Evolutionary conservation across 2,329 filamentous ascomycete genomes (phyloP).

Genomic region (Diaporthe citriasiana): DNA sequence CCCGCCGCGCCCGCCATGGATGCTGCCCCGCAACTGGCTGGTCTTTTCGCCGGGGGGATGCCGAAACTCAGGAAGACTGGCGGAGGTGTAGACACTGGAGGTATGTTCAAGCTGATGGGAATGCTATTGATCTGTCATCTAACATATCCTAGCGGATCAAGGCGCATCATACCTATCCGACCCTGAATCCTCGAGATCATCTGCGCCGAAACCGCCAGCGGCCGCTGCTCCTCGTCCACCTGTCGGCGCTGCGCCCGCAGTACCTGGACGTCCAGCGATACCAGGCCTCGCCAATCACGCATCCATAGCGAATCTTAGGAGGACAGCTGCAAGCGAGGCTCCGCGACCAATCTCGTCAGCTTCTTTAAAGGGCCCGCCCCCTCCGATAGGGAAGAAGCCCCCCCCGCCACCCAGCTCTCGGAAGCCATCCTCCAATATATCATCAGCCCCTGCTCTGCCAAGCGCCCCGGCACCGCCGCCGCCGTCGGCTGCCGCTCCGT

Average conservation of each 20-base stretch:
- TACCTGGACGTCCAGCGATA: constrained; percentile 68
- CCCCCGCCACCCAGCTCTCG: constrained; percentile 73
- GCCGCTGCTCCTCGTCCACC: constrained; percentile 72
- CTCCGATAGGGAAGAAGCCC: constrained; percentile 82
- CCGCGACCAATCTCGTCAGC: constrained; percentile 72
- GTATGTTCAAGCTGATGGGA: constrained; percentile 52
- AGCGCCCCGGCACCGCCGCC: constrained; percentile 54
- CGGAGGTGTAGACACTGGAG: constrained; percentile 82
- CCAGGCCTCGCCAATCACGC: constrained; percentile 64
- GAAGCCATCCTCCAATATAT: constrained; percentile 65
- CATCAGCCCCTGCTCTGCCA: constrained; percentile 53
- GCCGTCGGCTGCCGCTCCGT: constrained; percentile 56
- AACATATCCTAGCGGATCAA: constrained; percentile 65
- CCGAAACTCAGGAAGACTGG: constrained; percentile 92
- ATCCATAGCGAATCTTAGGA: constrained; percentile 72
- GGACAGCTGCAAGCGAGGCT: constrained; percentile 62
- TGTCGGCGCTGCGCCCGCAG: constrained; percentile 68
- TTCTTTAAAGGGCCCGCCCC: constrained; percentile 78
- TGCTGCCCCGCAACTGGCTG: constrained; percentile 83
- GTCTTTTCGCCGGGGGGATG: constrained; percentile 94
- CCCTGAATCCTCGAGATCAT: constrained; percentile 72
- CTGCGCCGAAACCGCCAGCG: constrained; percentile 67
- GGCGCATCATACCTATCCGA: constrained; percentile 85
- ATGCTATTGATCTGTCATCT: constrained; percentile 39
- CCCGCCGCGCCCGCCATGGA: constrained; percentile 59